Evolutionary conservation across 2,329 filamentous ascomycete species (phyloP), one percentile per base, ranked within the genome.

Genomic region (Sporothrix dimorphospora): DNA sequence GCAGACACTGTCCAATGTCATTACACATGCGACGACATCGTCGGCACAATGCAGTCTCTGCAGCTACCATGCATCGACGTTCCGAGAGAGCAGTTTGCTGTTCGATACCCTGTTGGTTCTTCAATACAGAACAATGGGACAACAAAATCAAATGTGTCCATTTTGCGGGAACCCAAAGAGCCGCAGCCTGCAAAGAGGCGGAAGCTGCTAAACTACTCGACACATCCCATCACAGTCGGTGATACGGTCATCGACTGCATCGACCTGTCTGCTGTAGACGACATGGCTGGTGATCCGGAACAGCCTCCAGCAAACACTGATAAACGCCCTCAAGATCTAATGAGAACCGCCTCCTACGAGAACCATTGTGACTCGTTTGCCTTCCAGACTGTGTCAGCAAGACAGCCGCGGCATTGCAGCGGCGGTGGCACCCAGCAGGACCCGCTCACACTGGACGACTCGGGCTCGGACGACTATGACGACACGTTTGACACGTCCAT

Each of bases 21-120:
- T 78, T 84, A 94, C 66, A 92, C 93, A 79, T 98, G 94, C 75
- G 95, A 98, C 81, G 91, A 94, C 57, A 91, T 98, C 76, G 93
- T 90, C 3, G 89, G 89, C 1, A 90, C 89, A 0, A 79, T 83
- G 42, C 78, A 86, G 16, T 76, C 78, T 0, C 75, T 71, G 34
- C 73, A 73, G 2, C 12, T 81, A 4, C 30, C 42, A 0, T 72
- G 53, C n/a, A 9, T 69, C 2, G 69, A 71, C 7, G 49, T 59
- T 1, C n/a, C 47, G 7, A 11, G 8, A 24, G 38, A 34, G 3
- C 53, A 53, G 2, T 19, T 61, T 5, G 42, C 38, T 14, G 55
- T 27, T 49, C 30, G 38, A 42, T 16, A 9, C 7, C 38, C 59
- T 16, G 4, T 12, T 3, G 11, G 38, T n/a, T 9, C 38, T 2